Evolutionary conservation across 768 basidiomycete species (phyloP).

Genomic region (Nidularia pulvinata): DNA sequence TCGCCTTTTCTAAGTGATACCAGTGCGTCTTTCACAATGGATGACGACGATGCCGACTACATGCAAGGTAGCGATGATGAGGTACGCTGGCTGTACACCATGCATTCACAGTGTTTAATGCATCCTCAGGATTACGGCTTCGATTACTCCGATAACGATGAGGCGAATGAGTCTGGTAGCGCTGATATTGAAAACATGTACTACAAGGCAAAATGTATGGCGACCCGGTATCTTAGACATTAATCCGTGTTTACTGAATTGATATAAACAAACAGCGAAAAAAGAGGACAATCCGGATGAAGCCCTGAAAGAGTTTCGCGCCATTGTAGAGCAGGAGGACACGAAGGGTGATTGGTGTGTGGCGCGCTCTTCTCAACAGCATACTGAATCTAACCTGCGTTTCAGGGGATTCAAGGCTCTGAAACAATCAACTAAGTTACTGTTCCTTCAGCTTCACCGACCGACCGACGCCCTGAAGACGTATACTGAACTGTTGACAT

Average conservation of each 20-base stretch:
- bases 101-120: constrained; percentile 3
- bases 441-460: constrained; percentile 77
- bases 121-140: constrained; percentile 84
- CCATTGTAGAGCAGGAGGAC: constrained; percentile 89
- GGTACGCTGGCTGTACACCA: constrained; percentile 34
- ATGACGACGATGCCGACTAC: constrained; percentile 93
- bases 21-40: constrained; percentile 46
- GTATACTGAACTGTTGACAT: constrained; percentile 84
- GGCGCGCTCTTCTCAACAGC: not conserved
- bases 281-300: constrained; percentile 95
- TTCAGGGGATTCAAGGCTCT: constrained; percentile 97
- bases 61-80: constrained; percentile 91
- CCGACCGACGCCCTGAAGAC: constrained; percentile 85
- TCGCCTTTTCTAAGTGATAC: too few relatives aligned
- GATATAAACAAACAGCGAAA: constrained; percentile 57
- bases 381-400: not conserved
- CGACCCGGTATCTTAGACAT: constrained; percentile 5
- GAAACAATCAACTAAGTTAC: constrained; percentile 95
- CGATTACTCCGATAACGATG: constrained; percentile 93
- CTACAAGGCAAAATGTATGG: constrained; percentile 93
- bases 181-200: constrained; percentile 98
- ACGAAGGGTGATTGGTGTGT: constrained; percentile 92
- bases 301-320: constrained; percentile 86
- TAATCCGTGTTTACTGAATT: constrained; percentile 2
- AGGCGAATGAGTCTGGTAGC: constrained; percentile 75